phyloP scores from a whole-genome alignment of 345 rosid species.

The Citrus inodora region DNA sequence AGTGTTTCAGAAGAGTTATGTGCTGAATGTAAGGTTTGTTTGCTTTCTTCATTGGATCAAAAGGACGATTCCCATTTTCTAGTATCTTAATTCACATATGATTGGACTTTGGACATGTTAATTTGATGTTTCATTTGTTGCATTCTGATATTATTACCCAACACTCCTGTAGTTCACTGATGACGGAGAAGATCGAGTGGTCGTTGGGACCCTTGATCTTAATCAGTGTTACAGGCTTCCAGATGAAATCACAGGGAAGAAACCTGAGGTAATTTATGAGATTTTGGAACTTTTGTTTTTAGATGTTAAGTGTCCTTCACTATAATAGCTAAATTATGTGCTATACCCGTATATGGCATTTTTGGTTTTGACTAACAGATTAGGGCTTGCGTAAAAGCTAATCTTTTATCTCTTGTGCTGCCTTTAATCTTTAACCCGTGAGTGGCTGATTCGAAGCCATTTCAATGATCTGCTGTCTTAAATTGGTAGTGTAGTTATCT shows the following conservation, averaged over 20 bases:
- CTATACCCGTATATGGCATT: background rate
- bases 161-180: constrained; percentile 47
- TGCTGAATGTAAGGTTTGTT: constrained; percentile 79
- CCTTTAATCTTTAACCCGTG: background rate
- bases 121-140: background rate
- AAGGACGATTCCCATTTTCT: background rate
- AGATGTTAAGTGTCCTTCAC: background rate
- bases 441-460: background rate
- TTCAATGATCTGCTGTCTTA: background rate
- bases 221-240: constrained; percentile 82
- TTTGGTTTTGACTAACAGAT: background rate
- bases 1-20: constrained; percentile 49
- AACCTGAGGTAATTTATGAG: constrained; percentile 57
- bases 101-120: background rate
- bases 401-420: background rate
- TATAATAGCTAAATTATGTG: background rate
- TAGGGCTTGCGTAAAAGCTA: background rate
- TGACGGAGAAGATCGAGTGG: constrained; percentile 73
- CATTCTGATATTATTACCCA: background rate
- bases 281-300: background rate
- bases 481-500: background rate
- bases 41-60: constrained; percentile 7
- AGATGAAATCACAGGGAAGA: constrained; percentile 79
- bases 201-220: constrained; percentile 86
- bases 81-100: background rate